Base-by-base conservation (phyloP, 2,329 filamentous ascomycete genomes). In the Fusarium tanahbumbuense region DNA sequence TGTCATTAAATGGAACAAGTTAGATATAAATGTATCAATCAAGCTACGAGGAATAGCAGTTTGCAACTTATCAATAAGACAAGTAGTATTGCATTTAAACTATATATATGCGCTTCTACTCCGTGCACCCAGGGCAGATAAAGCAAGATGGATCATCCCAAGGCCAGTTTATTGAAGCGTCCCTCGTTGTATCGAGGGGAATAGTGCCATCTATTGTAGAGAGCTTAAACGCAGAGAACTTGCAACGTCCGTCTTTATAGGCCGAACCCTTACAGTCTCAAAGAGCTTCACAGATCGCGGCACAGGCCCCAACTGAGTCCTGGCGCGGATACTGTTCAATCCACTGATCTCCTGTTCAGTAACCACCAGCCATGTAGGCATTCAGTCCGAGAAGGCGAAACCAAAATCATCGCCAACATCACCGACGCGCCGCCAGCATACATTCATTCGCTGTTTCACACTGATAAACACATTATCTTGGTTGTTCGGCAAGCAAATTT, bases 401-500 rank as follows among this genome's bases (percentile, higher is more conserved):
- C 58, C 15, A 55, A 40, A 11, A 62, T 66, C 32, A 42, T 63
- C 9, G 63, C 59, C 30, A 66, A 45, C 20, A 66, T 66, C 44
- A 66, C 63, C 5, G 63, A 66, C 23, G 63, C 59, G 2, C 63
- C 63, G 3, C 47, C 63, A 3, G 53, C 63, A 3, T 66, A 66
- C 16, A 32, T 66, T 4, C 59, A 66, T 18, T 23, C 63, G 4
- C n/a, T 66, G 1, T 66, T 66, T 28, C 53, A 53, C 25, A 58
- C 54, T 5, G 18, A 58, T n/a, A 25, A 58, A 16, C 58, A 66
- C 13, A 41, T 63, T 16, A 54, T 66, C 20, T 48, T 63, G 7
- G 27, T 66, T n/a, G 61, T 68, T 6, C 58, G 56, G 61, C 61
- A 68, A 40, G 56, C 64, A 20, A 61, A 66, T 9, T 37, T 53